Evolutionary conservation across 768 basidiomycete genomes (phyloP).

Genomic region (Mycena albidolilacea): DNA sequence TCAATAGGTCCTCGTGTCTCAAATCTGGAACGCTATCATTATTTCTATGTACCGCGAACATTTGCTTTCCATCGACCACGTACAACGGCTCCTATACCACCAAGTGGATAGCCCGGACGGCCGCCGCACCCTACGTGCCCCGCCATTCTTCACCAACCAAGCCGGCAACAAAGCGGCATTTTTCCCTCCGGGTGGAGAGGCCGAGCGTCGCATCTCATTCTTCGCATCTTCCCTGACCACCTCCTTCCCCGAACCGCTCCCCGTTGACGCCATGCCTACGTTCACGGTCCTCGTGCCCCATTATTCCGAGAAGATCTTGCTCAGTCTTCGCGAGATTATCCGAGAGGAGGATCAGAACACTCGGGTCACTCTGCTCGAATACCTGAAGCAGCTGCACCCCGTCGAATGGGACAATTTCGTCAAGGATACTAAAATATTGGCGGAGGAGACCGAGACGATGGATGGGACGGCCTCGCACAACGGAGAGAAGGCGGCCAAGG

Average conservation of each 20-base stretch:
- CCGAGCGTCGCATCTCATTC: constrained; percentile 98
- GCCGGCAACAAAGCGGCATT: constrained; percentile 82
- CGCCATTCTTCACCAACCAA: constrained; percentile 98
- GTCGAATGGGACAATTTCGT: constrained; percentile 99
- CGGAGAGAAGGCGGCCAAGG: constrained; percentile 81
- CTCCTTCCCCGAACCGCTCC: constrained; percentile 93
- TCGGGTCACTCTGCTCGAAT: constrained; percentile 96
- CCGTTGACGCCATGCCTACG: constrained; percentile 98
- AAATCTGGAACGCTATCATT: constrained; percentile 99
- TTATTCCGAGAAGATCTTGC: constrained; percentile 98
- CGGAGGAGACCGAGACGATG: constrained; percentile 83
- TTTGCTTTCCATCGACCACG: constrained; percentile 96
- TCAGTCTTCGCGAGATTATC: constrained; percentile 98
- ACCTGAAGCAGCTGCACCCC: constrained; percentile 98
- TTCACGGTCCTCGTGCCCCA: constrained; percentile 99
- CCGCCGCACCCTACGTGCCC: constrained; percentile 92
- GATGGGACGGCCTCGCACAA: constrained; percentile 67
- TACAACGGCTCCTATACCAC: constrained; percentile 97
- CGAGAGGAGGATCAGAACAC: constrained; percentile 97
- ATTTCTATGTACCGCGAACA: constrained; percentile 99
- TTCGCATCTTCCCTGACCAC: constrained; percentile 98
- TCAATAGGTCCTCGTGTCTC: constrained; percentile 89
- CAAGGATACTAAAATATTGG: constrained; percentile 98
- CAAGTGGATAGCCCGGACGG: constrained; percentile 94
- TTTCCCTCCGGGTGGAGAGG: constrained; percentile 95